Base-by-base conservation (phyloP, 2,329 filamentous ascomycete species). In the Exserohilum turcica region DNA sequence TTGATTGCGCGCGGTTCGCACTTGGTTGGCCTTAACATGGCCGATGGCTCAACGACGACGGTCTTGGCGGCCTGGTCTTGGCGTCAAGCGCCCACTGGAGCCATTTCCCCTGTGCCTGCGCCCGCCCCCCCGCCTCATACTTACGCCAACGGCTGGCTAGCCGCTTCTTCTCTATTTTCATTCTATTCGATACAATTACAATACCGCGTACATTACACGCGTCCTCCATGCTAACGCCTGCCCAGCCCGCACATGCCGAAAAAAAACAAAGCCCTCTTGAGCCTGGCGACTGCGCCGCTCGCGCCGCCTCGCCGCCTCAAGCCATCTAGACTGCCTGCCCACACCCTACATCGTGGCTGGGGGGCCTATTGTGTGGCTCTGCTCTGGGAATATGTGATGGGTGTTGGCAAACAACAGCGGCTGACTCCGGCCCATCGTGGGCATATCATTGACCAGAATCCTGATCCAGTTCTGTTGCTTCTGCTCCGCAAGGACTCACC, bases 181-280 rank as follows among this genome's bases (percentile, higher is more conserved):
- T n/a, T n/a, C n/a, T n/a, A n/a, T n/a, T n/a, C n/a, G n/a, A n/a
- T n/a, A n/a, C n/a, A n/a, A n/a, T n/a, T 43, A 49, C 28, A 47
- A 32, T 33, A 49, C 5, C 9, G 24, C 27, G 8, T 48, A 59
- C 54, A 59, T 59, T 53, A 43, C 49, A 31, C 31, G 31, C 55
- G 57, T 46, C n/a, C n/a, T n/a, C n/a, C n/a, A 49, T 54, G 48
- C 39, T 44, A 12, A 12, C 36, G n/a, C 19, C 32, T 21, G 16
- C 43, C 15, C 31, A 40, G 28, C 21, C 21, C 38, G 29, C 36
- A 48, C 12, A 10, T 27, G 19, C 31, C 19, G 42, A 27, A 27
- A 8, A 24, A 44, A 18, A 16, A 29, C 28, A 42, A 12, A 5
- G 8, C 29, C 8, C 16, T 24, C 28, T 10, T n/a, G n/a, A n/a